These are phyloP conservation scores for Tulasnella sp. DNA, from an alignment of 768 basidiomycete genomes.

Conservation along the genomic window DNA sequence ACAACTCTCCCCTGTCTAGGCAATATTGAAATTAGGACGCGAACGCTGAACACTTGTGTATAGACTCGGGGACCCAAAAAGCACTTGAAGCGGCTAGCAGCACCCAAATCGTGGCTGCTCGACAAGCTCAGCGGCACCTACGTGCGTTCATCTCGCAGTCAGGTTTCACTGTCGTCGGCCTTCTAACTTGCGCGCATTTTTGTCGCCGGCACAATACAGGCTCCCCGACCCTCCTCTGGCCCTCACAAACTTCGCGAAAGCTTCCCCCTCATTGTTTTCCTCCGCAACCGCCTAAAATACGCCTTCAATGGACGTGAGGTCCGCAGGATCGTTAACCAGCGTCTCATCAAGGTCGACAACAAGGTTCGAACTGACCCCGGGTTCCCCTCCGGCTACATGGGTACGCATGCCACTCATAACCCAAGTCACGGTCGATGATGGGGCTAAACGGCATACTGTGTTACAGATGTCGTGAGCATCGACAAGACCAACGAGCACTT, in stretches of 20 bases:
- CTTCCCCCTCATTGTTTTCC: slow-evolving; percentile 95
- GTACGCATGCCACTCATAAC: slow-evolving; percentile 52
- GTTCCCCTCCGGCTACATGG: slow-evolving; percentile 97
- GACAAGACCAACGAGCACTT: slow-evolving; percentile 99
- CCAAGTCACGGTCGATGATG: neutral
- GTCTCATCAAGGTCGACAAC: slow-evolving; percentile 96
- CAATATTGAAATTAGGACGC: neutral
- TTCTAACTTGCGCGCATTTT: slow-evolving; percentile 21
- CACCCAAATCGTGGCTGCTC: slow-evolving; percentile 99
- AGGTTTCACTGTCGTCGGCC: neutral
- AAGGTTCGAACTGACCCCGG: slow-evolving; percentile 98
- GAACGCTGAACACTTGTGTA: slow-evolving; percentile 35
- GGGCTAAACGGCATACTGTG: neutral
- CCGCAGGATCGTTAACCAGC: slow-evolving; percentile 90
- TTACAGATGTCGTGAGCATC: slow-evolving; percentile 88
- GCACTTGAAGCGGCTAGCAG: slow-evolving; percentile 96
- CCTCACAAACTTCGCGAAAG: slow-evolving; percentile 99
- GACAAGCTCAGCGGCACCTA: slow-evolving; percentile 97
- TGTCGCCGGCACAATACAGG: slow-evolving; percentile 52
- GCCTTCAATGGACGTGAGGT: slow-evolving; percentile 97
- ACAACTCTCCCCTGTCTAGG: neutral
- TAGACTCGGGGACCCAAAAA: slow-evolving; percentile 99
- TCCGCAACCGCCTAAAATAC: slow-evolving; percentile 99
- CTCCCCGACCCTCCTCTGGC: slow-evolving; percentile 95
- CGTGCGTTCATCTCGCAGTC: slow-evolving; percentile 52